Evolutionary conservation across 2,329 filamentous ascomycete species (phyloP).

Genomic region (Byssochlamys sp.): DNA sequence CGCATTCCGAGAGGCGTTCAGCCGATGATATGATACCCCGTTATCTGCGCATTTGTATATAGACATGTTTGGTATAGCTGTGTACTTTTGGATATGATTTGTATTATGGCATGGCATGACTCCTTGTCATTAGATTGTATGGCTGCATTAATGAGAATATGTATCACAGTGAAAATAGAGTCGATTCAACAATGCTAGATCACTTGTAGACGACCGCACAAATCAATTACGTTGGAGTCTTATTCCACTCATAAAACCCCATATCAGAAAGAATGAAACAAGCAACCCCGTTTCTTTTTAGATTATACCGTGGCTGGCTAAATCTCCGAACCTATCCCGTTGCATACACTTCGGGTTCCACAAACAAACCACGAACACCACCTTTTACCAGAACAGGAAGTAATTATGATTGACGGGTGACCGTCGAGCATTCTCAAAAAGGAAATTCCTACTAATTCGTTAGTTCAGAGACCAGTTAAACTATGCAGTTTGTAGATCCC

Average conservation of each 20-base stretch:
- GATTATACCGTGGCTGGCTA: neutral
- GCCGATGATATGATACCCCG: neutral
- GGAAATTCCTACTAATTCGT: neutral
- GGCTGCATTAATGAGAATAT: neutral
- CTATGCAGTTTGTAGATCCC: neutral
- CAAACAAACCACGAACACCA: neutral
- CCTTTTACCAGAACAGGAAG: neutral
- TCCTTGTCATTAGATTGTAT: neutral
- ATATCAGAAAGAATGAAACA: too few species aligned
- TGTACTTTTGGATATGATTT: neutral
- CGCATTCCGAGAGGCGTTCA: constrained; percentile 49
- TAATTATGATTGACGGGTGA: neutral
- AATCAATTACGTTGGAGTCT: too few species aligned
- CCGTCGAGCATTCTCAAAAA: neutral
- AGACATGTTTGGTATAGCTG: neutral
- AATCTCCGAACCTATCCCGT: neutral
- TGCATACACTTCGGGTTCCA: neutral
- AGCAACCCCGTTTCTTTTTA: neutral
- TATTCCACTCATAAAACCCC: too few species aligned
- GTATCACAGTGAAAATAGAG: too few species aligned
- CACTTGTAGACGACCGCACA: too few species aligned
- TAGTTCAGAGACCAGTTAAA: neutral
- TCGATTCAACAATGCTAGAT: too few species aligned
- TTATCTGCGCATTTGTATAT: neutral
- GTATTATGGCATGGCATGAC: neutral